Evolutionary conservation across 2,329 filamentous ascomycete species (phyloP).

Genomic region (Colletotrichum sp.): DNA sequence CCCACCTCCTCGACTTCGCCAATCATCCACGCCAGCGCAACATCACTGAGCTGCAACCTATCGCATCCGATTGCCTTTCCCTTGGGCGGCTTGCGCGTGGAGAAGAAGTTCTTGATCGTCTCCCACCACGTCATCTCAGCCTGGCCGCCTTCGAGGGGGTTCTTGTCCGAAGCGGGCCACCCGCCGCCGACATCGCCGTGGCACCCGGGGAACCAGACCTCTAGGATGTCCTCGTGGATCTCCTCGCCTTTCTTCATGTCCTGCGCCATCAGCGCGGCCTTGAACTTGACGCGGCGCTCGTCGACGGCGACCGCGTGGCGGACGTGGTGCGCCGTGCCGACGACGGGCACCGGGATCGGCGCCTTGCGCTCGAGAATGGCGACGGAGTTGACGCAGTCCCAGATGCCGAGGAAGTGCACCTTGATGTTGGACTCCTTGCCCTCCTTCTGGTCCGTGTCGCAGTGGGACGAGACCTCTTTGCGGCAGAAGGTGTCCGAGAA

Average conservation of each 20-base stretch:
- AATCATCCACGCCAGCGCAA: slow-evolving; percentile 59
- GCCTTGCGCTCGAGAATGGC: slow-evolving; percentile 43
- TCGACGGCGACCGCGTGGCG: slow-evolving; percentile 59
- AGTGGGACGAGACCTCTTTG: neutral
- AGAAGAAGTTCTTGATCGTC: slow-evolving; percentile 39
- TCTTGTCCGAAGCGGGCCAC: slow-evolving; percentile 41
- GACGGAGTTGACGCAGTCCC: slow-evolving; percentile 60
- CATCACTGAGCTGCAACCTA: slow-evolving; percentile 51
- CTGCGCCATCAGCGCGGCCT: slow-evolving; percentile 51
- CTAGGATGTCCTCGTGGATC: slow-evolving; percentile 44
- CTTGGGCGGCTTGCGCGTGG: slow-evolving; percentile 32
- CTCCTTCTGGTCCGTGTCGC: neutral
- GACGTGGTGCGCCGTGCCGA: slow-evolving; percentile 48
- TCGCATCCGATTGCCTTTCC: slow-evolving; percentile 34
- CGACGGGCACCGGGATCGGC: slow-evolving; percentile 40
- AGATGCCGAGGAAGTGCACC: slow-evolving; percentile 60
- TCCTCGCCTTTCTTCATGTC: slow-evolving; percentile 34
- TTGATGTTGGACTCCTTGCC: slow-evolving; percentile 41
- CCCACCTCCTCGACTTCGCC: slow-evolving; percentile 48
- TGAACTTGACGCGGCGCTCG: slow-evolving; percentile 61
- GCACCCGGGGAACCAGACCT: slow-evolving; percentile 61
- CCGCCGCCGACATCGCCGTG: slow-evolving; percentile 61
- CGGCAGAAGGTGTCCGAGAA: neutral
- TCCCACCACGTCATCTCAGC: slow-evolving; percentile 31
- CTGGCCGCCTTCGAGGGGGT: slow-evolving; percentile 26